Percentiles rank a stretch among this genome's conserved stretches.
Conservation (phyloP, 2,329 filamentous ascomycete genomes). For the Ophidiomyces ophidiicola region DNA sequence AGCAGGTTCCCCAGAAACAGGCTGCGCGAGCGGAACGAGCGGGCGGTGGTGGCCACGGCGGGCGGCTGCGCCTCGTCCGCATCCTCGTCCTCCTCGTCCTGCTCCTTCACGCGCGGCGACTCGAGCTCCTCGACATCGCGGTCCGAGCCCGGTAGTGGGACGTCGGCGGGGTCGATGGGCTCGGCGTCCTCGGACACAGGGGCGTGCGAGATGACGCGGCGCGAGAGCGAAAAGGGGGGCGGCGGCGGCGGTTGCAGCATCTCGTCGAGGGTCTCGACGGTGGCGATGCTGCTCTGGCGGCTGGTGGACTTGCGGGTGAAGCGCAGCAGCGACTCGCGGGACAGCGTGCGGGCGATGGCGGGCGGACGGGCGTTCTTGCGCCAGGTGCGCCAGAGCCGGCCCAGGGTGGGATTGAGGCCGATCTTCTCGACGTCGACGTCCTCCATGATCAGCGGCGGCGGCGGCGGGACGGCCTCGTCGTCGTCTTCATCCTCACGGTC, state of each 20-base stretch:
- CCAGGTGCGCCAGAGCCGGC: constrained; percentile 88
- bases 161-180: constrained; percentile 42
- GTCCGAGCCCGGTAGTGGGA: constrained; percentile 56
- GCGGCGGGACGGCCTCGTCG: constrained; percentile 31
- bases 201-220: constrained; percentile 5
- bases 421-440: constrained; percentile 88
- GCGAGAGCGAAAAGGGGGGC: too few species aligned
- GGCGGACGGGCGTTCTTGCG: constrained; percentile 53
- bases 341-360: constrained; percentile 31
- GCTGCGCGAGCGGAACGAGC: constrained; percentile 29
- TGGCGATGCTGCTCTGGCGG: constrained; percentile 29
- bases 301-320: constrained; percentile 20
- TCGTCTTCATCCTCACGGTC: constrained; percentile 36
- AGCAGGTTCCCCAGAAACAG: constrained; percentile 28
- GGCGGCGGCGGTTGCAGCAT: too few species aligned
- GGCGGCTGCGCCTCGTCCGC: constrained; percentile 47
- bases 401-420: constrained; percentile 76
- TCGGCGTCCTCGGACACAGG: constrained; percentile 16
- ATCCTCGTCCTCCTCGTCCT: constrained; percentile 63
- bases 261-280: constrained; percentile 16
- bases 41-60: constrained; percentile 13
- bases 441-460: constrained; percentile 58
- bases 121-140: constrained; percentile 71
- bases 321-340: constrained; percentile 29
- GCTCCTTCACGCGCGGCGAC: constrained; percentile 52